Evolutionary conservation across 106 monocot genomes (phyloP).

Genomic region (Dendrobium officinale): DNA sequence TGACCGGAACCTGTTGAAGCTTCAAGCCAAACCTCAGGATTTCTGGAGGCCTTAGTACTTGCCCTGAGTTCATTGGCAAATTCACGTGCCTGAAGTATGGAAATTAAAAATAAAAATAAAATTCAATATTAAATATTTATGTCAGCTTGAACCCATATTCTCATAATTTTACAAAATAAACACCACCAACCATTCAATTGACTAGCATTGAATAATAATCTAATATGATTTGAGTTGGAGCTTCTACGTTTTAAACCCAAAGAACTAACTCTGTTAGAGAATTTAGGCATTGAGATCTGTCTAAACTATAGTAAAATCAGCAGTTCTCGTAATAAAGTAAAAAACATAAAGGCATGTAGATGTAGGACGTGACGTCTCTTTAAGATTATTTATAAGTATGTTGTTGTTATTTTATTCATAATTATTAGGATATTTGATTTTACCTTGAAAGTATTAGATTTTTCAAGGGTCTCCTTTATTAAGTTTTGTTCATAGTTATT

Average conservation of each 20-base stretch:
- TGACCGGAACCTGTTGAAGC: conserved; percentile 56
- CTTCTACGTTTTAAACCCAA: not conserved
- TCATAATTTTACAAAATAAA: not conserved
- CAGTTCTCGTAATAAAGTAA: not conserved
- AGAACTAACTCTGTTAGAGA: not conserved
- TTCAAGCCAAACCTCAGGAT: conserved; percentile 94
- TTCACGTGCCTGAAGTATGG: conserved; percentile 76
- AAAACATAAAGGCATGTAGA: not conserved
- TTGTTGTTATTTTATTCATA: not conserved
- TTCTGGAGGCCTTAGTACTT: conserved; percentile 93
- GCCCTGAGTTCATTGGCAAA: conserved; percentile 99
- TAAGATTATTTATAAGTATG: not conserved
- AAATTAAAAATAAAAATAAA: not conserved
- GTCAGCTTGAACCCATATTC: not conserved
- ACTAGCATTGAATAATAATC: not conserved
- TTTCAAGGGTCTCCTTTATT: not conserved
- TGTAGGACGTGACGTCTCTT: not conserved
- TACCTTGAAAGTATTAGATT: not conserved
- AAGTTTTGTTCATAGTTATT: not conserved
- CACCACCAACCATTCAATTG: not conserved
- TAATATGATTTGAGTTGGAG: not conserved
- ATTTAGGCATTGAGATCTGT: not conserved
- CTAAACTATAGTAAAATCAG: not conserved
- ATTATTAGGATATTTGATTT: not conserved
- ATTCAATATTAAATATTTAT: not conserved